Conservation (phyloP, 108 stramenopile species). For the Asterionellopsis glacialis region DNA sequence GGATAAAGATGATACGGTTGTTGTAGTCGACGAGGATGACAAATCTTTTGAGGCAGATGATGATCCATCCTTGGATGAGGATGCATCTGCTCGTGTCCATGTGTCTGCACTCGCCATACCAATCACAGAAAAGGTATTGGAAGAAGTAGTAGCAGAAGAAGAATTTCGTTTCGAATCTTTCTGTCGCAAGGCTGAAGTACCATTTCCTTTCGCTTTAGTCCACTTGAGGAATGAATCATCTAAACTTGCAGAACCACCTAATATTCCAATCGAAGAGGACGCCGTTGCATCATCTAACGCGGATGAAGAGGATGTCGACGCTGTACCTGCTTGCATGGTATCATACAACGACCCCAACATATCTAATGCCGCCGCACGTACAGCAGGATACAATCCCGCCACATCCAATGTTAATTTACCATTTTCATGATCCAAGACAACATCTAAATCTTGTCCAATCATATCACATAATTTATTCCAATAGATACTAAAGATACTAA, state of each 20-base stretch:
- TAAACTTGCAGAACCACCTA: conserved; percentile 71
- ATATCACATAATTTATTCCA: conserved; percentile 64
- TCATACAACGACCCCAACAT: conserved; percentile 72
- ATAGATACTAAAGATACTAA: conserved; percentile 62
- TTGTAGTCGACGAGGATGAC: conserved; percentile 7
- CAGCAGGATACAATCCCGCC: conserved; percentile 72
- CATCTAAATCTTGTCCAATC: conserved; percentile 52
- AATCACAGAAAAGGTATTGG: conserved; percentile 13
- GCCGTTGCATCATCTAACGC: conserved; percentile 39
- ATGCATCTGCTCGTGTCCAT: conserved; percentile 34
- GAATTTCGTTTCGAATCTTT: too few species aligned
- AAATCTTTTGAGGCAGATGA: not conserved
- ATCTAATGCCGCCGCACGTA: conserved; percentile 60
- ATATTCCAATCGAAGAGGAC: conserved; percentile 38
- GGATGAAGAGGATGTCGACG: conserved; percentile 19
- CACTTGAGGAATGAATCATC: conserved; percentile 59
- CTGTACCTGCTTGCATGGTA: conserved; percentile 48
- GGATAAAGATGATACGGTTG: conserved; percentile 31
- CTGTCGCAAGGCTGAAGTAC: too few species aligned
- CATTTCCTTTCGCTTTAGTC: conserved; percentile 12
- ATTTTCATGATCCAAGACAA: conserved; percentile 60
- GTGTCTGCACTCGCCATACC: conserved; percentile 38
- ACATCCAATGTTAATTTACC: conserved; percentile 59
- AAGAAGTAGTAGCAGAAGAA: conserved; percentile 3
- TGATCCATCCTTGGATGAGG: too few species aligned